phyloP scores from a whole-genome alignment of 2,329 filamentous ascomycete species.

The Botrytis cinerea region DNA sequence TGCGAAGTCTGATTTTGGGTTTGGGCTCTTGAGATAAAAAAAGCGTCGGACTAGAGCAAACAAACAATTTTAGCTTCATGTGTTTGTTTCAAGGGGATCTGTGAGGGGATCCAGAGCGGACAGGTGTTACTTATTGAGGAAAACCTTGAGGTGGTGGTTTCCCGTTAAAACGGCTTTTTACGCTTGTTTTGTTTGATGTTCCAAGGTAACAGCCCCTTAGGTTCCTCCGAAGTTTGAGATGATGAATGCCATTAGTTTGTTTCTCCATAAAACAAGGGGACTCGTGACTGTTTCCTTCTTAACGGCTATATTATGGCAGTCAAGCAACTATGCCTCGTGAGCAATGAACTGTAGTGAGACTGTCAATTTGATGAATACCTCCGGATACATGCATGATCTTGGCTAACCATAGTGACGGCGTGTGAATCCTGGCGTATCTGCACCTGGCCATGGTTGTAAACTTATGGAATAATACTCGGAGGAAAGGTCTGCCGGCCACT shows the following conservation, averaged over 20 bases:
- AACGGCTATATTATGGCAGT: conserved; percentile 17
- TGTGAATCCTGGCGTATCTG: conserved; percentile 23
- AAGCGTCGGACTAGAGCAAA: neutral
- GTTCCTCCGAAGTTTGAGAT: conserved; percentile 21
- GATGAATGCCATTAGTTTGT: conserved; percentile 1
- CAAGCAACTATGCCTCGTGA: conserved; percentile 13
- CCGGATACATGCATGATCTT: conserved; percentile 26
- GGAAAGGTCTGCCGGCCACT: conserved; percentile 7
- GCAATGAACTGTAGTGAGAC: conserved; percentile 13
- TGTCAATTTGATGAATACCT: conserved; percentile 21
- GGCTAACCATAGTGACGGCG: conserved; percentile 23
- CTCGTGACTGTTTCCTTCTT: conserved; percentile 18
- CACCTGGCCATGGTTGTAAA: conserved; percentile 23
- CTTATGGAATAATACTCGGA: conserved; percentile 22
- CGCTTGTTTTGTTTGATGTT: conserved; percentile 16
- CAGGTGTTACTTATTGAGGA: conserved; percentile 2
- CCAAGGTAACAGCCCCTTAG: conserved; percentile 14
- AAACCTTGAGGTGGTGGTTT: neutral
- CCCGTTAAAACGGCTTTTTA: conserved; percentile 7
- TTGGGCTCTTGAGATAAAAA: neutral
- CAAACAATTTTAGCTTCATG: conserved; percentile 19
- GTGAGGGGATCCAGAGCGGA: neutral
- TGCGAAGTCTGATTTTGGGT: neutral
- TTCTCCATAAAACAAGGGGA: conserved; percentile 15
- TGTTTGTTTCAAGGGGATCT: conserved; percentile 12